Conservation (phyloP, 2,329 filamentous ascomycete species). For the Pseudocercospora pini-densiflorae region DNA sequence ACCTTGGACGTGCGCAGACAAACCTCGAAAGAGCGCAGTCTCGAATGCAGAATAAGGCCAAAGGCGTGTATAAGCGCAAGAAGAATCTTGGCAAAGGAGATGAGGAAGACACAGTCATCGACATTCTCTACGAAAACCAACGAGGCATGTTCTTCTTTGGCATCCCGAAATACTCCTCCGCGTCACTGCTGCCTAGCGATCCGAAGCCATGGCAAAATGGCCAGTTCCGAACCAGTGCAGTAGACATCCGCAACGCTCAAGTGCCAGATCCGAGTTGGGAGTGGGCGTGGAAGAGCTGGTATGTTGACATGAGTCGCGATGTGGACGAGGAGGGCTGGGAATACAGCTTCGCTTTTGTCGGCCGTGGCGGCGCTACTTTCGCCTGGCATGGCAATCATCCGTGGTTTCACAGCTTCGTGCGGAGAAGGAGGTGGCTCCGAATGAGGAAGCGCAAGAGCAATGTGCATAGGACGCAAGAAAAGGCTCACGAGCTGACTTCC, state of each 20-base stretch:
- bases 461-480: constrained; percentile 47
- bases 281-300: constrained; percentile 78
- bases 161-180: constrained; percentile 83
- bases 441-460: constrained; percentile 70
- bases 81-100: constrained; percentile 36
- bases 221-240: constrained; percentile 60
- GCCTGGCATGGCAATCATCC: constrained; percentile 83
- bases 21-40: constrained; percentile 33
- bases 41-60: constrained; percentile 33
- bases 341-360: constrained; percentile 83
- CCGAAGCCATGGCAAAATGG: constrained; percentile 81
- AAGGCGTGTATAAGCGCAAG: constrained; percentile 39
- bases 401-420: constrained; percentile 96
- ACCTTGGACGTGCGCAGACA: constrained; percentile 23
- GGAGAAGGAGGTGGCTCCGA: constrained; percentile 84
- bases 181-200: constrained; percentile 83
- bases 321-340: constrained; percentile 94
- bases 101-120: constrained; percentile 63
- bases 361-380: constrained; percentile 44
- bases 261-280: constrained; percentile 94
- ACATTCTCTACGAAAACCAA: constrained; percentile 95
- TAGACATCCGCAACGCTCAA: constrained; percentile 83
- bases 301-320: constrained; percentile 77
- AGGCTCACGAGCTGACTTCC: constrained; percentile 70
- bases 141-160: constrained; percentile 89